phyloP scores from a whole-genome alignment of 148 eudicot genomes.

The Vaccinium myrtillus region DNA sequence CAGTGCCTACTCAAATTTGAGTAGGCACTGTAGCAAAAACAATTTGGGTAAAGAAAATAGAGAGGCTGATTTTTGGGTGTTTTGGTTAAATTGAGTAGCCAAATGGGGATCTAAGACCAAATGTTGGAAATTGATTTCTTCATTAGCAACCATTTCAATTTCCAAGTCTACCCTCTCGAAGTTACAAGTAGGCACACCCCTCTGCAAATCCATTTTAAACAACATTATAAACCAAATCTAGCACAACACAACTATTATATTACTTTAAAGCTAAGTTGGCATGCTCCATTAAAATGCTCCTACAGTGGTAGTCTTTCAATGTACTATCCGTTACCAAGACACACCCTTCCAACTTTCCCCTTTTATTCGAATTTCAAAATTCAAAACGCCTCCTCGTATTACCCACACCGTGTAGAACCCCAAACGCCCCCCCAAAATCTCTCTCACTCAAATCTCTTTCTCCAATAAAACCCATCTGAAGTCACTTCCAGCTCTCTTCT shows the following conservation, averaged over 20 bases:
- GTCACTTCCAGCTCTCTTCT: neutral
- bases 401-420: neutral
- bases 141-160: neutral
- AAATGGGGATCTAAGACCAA: too few species aligned
- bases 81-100: too few species aligned
- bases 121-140: neutral
- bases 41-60: too few species aligned
- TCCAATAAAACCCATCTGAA: neutral
- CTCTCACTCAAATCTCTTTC: conserved; percentile 6
- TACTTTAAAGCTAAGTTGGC: neutral
- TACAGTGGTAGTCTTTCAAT: neutral
- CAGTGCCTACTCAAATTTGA: too few species aligned
- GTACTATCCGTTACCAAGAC: neutral
- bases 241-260: neutral
- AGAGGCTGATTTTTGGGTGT: too few species aligned
- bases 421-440: neutral
- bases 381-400: conserved; percentile 24
- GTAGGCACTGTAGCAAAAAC: too few species aligned
- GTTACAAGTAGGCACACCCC: neutral
- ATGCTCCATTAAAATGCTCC: neutral
- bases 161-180: neutral
- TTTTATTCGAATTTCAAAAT: conserved; percentile 33
- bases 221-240: neutral
- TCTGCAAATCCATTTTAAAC: neutral
- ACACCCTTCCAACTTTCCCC: conserved; percentile 1